Evolutionary conservation across 139 green algal genomes (phyloP).

Genomic region (Chlamydomonas sphaeroides): DNA sequence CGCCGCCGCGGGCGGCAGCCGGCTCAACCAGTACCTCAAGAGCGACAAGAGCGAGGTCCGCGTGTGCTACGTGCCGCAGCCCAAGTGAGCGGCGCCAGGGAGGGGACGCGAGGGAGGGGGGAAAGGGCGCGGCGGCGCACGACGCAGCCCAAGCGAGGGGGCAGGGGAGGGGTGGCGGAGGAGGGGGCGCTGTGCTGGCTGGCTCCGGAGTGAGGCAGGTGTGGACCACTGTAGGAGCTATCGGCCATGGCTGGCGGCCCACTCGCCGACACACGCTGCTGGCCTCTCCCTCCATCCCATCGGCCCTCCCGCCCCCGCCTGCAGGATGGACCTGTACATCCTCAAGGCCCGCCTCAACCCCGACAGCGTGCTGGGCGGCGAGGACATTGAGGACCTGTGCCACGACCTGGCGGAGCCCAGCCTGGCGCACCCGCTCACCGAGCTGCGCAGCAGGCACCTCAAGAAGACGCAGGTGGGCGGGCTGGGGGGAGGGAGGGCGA

Average conservation of each 20-base stretch:
- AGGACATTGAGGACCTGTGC: conserved; percentile 60
- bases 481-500: too few relatives aligned
- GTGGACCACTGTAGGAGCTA: not conserved
- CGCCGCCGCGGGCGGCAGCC: conserved; percentile 35
- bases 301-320: too few relatives aligned
- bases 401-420: conserved; percentile 47
- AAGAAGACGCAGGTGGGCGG: conserved; percentile 31
- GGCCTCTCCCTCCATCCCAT: not conserved
- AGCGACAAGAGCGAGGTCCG: conserved; percentile 31
- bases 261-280: too few relatives aligned
- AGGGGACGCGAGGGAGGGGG: too few relatives aligned
- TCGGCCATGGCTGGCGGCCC: too few relatives aligned
- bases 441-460: conserved; percentile 40
- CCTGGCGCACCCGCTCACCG: conserved; percentile 49
- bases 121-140: too few relatives aligned
- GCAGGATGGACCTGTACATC: conserved; percentile 52
- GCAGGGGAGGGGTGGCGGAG: too few relatives aligned
- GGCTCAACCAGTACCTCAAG: conserved; percentile 55
- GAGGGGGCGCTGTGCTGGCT: too few relatives aligned
- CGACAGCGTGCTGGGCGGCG: conserved; percentile 35
- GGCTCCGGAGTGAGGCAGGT: too few relatives aligned
- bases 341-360: conserved; percentile 24
- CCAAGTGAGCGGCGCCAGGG: conserved; percentile 11
- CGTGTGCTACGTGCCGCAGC: conserved; percentile 40
- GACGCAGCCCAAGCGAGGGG: too few relatives aligned